These are phyloP conservation scores for Raffaelea arxii DNA, from an alignment of 2,329 filamentous ascomycete species.

Conservation along the genomic window DNA sequence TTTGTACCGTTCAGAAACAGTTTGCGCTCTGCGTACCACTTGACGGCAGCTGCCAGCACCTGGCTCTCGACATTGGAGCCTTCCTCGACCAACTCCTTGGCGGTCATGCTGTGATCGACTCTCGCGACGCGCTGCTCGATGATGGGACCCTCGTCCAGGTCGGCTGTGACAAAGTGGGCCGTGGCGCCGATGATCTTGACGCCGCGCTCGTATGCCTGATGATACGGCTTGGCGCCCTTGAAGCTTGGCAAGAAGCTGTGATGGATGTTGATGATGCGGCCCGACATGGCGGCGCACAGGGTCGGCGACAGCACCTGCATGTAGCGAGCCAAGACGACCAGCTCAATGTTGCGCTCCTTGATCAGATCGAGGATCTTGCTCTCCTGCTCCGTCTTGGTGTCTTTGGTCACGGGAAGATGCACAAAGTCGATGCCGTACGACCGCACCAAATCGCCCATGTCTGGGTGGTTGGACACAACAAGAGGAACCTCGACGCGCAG, in stretches of 20 bases:
- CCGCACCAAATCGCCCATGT: constrained; percentile 57
- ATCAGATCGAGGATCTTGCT: constrained; percentile 60
- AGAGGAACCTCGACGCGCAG: constrained; percentile 66
- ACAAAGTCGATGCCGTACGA: constrained; percentile 72
- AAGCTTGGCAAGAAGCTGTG: constrained; percentile 79
- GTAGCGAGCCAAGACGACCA: constrained; percentile 74
- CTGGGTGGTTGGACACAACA: constrained; percentile 75
- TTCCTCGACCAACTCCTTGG: constrained; percentile 68
- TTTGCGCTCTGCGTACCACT: constrained; percentile 71
- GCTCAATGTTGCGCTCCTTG: constrained; percentile 58
- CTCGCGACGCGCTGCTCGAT: constrained; percentile 75
- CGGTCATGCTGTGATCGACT: constrained; percentile 66
- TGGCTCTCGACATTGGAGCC: constrained; percentile 79
- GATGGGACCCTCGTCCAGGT: constrained; percentile 78
- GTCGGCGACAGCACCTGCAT: constrained; percentile 76
- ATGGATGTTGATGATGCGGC: constrained; percentile 87
- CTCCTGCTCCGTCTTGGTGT: constrained; percentile 70
- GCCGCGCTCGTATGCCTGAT: constrained; percentile 76
- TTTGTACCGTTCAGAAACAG: constrained; percentile 72
- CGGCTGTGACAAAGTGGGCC: constrained; percentile 77
- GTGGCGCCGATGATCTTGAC: constrained; percentile 86
- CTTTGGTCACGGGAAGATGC: constrained; percentile 70
- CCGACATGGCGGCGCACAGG: constrained; percentile 69
- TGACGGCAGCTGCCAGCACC: constrained; percentile 70
- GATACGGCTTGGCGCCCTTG: constrained; percentile 83